A percentile compares a stretch with the other conserved stretches of the same genome.
Conservation (phyloP, 257 asterid species). For the Solanum sparsipilum region DNA sequence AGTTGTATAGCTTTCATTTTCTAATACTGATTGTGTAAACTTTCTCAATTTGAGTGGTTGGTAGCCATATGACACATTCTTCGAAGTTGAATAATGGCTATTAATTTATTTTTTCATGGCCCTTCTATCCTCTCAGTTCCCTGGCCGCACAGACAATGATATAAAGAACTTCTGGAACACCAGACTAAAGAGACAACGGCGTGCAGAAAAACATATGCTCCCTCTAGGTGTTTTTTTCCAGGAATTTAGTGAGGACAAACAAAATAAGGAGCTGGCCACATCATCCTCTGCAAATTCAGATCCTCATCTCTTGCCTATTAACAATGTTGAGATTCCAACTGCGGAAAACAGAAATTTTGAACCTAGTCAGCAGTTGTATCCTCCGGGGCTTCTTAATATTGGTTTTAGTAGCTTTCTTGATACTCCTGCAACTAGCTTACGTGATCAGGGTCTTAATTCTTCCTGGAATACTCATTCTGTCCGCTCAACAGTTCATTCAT, state of each 20-base stretch:
- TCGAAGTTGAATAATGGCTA: neutral
- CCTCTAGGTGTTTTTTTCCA: constrained; percentile 54
- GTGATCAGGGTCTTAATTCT: constrained; percentile 23
- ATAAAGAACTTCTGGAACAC: constrained; percentile 90
- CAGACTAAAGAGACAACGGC: constrained; percentile 65
- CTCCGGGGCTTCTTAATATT: constrained; percentile 27
- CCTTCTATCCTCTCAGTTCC: constrained; percentile 41
- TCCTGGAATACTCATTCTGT: constrained; percentile 20
- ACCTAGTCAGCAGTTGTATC: constrained; percentile 25
- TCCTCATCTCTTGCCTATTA: constrained; percentile 26
- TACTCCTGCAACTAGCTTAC: constrained; percentile 32
- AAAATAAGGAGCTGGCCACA: constrained; percentile 18
- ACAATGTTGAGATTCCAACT: constrained; percentile 38
- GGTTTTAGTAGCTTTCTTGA: constrained; percentile 31
- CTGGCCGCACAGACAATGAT: constrained; percentile 95
- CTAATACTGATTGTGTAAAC: neutral
- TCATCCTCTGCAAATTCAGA: constrained; percentile 32
- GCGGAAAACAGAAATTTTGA: constrained; percentile 35
- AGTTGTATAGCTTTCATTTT: neutral
- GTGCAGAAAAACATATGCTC: constrained; percentile 64
- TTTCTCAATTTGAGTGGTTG: neutral
- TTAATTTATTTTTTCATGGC: neutral
- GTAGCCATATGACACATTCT: neutral
- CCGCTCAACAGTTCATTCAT: constrained; percentile 28
- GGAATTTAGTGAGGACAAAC: constrained; percentile 36